phyloP scores from a whole-genome alignment of 1,284 basidiomycete species.

The Ceratobasidium sp. region DNA sequence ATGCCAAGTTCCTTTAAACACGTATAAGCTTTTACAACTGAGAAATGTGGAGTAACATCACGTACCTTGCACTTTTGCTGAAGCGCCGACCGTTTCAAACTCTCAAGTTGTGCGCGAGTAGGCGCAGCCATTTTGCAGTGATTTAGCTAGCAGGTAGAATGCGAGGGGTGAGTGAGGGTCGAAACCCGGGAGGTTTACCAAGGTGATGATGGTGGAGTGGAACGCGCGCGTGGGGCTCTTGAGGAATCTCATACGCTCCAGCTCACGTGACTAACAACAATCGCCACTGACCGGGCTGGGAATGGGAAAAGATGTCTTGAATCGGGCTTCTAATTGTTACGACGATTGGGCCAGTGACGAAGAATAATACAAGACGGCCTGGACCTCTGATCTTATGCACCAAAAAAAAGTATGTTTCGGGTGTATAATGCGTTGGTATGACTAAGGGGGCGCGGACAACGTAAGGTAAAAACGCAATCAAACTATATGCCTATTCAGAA shows the following conservation, averaged over 20 bases:
- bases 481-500: too few relatives aligned
- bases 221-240: neutral
- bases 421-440: too few relatives aligned
- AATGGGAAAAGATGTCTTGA: too few relatives aligned
- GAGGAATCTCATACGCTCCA: neutral
- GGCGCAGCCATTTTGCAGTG: conserved; percentile 14
- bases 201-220: conserved; percentile 27
- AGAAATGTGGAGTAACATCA: neutral
- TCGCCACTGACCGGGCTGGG: neutral
- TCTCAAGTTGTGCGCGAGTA: conserved; percentile 21
- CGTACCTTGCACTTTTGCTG: conserved; percentile 37
- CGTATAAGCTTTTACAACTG: neutral
- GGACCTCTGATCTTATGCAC: too few relatives aligned
- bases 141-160: neutral
- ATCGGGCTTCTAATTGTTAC: too few relatives aligned
- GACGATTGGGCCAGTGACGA: too few relatives aligned
- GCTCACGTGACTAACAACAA: conserved; percentile 38
- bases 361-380: too few relatives aligned
- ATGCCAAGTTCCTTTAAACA: conserved; percentile 37
- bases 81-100: conserved; percentile 39
- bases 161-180: neutral
- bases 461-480: too few relatives aligned
- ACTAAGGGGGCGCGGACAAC: too few relatives aligned
- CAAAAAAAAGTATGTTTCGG: too few relatives aligned
- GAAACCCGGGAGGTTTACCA: neutral